Percentiles rank a stretch among this genome's conserved stretches.
phyloP scores from a whole-genome alignment of 179 eudicot genomes.

The Carnegiea gigantea region DNA sequence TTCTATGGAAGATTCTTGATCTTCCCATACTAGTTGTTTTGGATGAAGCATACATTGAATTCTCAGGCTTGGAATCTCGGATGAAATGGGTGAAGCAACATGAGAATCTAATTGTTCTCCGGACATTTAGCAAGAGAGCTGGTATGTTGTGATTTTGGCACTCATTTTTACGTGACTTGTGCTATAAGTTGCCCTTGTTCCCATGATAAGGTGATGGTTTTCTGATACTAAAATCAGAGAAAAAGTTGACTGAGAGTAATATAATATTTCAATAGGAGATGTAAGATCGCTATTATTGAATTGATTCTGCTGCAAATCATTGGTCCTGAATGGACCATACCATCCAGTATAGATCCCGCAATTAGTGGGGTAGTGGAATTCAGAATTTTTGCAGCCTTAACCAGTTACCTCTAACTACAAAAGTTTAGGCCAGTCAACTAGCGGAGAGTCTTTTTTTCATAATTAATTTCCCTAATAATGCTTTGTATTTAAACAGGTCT shows the following conservation, averaged over 20 bases:
- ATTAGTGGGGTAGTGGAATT: too few species aligned
- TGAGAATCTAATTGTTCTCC: slow-evolving; percentile 91
- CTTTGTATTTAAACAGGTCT: slow-evolving; percentile 53
- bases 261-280: neutral
- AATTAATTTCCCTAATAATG: neutral
- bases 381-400: neutral
- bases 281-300: neutral
- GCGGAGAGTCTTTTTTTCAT: neutral
- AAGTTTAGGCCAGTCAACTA: neutral
- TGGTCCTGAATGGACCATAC: neutral
- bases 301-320: neutral
- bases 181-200: too few species aligned
- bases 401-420: neutral
- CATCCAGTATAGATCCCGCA: neutral
- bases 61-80: slow-evolving; percentile 78
- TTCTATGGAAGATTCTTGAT: slow-evolving; percentile 67
- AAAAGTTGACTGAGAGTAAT: neutral
- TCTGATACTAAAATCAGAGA: neutral
- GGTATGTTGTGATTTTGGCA: slow-evolving; percentile 48
- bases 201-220: neutral
- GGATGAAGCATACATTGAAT: slow-evolving; percentile 98
- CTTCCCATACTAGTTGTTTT: slow-evolving; percentile 85
- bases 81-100: slow-evolving; percentile 96
- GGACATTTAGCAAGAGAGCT: slow-evolving; percentile 98
- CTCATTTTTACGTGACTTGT: neutral